These are phyloP conservation scores for Wickerhamiella occidentalis DNA, from an alignment of 805 yeast genomes.

Conservation along the genomic window DNA sequence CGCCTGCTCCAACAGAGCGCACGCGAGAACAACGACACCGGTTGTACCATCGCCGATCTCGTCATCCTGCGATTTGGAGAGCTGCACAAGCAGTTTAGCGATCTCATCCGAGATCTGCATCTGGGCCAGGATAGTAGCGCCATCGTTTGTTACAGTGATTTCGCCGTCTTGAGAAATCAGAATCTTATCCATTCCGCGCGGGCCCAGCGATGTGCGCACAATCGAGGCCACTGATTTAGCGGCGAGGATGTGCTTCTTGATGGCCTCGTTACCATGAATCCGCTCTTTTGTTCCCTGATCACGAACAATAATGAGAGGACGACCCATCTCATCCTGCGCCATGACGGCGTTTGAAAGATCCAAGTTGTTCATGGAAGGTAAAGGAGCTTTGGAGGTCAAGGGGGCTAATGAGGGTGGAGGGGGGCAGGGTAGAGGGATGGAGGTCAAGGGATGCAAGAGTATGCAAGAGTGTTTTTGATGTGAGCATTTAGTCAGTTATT, in stretches of 20 bases:
- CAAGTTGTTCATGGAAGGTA: slow-evolving; percentile 25
- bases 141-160: slow-evolving; percentile 95
- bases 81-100: slow-evolving; percentile 87
- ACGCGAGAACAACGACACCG: slow-evolving; percentile 93
- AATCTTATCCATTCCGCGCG: slow-evolving; percentile 96
- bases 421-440: not conserved
- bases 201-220: slow-evolving; percentile 87
- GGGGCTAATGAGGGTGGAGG: not conserved
- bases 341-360: slow-evolving; percentile 96
- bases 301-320: slow-evolving; percentile 94
- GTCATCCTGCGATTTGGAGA: slow-evolving; percentile 91
- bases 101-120: slow-evolving; percentile 95
- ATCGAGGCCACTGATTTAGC: slow-evolving; percentile 91
- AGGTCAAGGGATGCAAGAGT: not conserved
- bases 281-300: slow-evolving; percentile 58
- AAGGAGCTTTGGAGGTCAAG: not conserved
- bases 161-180: slow-evolving; percentile 94
- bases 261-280: slow-evolving; percentile 68
- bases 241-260: slow-evolving; percentile 74
- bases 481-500: too few relatives aligned
- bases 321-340: slow-evolving; percentile 98
- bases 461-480: too few relatives aligned
- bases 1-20: slow-evolving; percentile 90
- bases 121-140: slow-evolving; percentile 90
- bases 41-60: slow-evolving; percentile 99